phyloP scores from a whole-genome alignment of 345 rosid species.

The Gossypium australe region DNA sequence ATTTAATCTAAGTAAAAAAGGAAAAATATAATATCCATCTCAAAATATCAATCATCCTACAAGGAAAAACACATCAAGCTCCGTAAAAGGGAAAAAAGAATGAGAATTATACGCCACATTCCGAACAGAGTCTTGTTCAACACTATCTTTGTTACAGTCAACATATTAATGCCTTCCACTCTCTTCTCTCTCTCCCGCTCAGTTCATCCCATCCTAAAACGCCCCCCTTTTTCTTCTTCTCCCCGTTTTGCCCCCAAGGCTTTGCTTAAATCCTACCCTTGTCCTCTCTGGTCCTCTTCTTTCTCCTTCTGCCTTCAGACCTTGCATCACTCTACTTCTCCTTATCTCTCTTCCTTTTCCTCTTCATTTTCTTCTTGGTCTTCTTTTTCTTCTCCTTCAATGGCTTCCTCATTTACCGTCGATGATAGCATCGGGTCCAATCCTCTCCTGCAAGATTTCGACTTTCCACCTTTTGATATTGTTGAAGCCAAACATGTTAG shows the following conservation, averaged over 20 bases:
- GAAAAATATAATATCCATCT: too few relatives aligned
- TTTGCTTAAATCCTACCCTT: constrained; percentile 25
- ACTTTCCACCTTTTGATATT: constrained; percentile 70
- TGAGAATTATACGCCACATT: background rate
- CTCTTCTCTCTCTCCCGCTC: constrained; percentile 41
- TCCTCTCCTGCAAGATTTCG: constrained; percentile 67
- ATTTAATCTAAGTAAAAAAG: too few relatives aligned
- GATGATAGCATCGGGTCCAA: constrained; percentile 34
- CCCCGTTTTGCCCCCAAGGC: constrained; percentile 28
- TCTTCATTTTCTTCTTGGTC: constrained; percentile 12
- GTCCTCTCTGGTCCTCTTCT: constrained; percentile 58
- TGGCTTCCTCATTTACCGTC: constrained; percentile 26
- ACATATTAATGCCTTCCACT: constrained; percentile 32
- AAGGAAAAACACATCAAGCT: too few relatives aligned
- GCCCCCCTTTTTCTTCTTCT: constrained; percentile 3
- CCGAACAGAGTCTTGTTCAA: background rate
- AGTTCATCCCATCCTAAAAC: constrained; percentile 24
- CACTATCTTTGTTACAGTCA: background rate
- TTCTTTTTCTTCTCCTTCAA: constrained; percentile 22
- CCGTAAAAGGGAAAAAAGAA: background rate
- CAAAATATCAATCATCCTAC: too few relatives aligned
- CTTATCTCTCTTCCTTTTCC: constrained; percentile 16
- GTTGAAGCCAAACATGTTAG: constrained; percentile 66
- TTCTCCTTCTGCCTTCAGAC: constrained; percentile 40
- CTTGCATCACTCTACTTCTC: constrained; percentile 25